phyloP scores from a whole-genome alignment of 768 basidiomycete genomes.

The Boletales sp. region DNA sequence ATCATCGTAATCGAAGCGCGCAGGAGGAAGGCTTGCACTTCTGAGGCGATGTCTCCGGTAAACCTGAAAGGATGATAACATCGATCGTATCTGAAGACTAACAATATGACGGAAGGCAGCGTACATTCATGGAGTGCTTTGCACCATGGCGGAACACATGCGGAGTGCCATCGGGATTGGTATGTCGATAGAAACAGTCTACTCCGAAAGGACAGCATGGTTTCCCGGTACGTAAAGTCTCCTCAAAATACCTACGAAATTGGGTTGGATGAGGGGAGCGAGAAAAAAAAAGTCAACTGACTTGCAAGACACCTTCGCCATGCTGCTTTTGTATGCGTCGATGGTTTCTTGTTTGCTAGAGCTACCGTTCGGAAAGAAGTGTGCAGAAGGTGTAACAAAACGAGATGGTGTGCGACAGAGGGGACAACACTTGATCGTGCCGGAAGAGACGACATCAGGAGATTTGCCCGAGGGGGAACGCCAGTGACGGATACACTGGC shows the following conservation, averaged over 20 bases:
- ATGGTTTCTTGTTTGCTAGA: conserved; percentile 49
- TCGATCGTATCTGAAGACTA: conserved; percentile 14
- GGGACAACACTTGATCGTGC: conserved; percentile 72
- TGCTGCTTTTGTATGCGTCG: conserved; percentile 66
- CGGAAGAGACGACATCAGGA: conserved; percentile 48
- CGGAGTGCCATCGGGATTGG: conserved; percentile 61
- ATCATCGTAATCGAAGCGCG: conserved; percentile 28
- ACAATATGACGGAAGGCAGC: conserved; percentile 30
- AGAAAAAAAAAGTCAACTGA: conserved; percentile 27
- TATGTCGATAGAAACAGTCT: conserved; percentile 80
- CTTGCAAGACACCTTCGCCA: conserved; percentile 68
- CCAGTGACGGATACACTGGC: conserved; percentile 78
- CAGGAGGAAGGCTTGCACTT: conserved; percentile 20
- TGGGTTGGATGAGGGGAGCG: background rate
- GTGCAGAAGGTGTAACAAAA: conserved; percentile 72
- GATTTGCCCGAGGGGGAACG: conserved; percentile 56
- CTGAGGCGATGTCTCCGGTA: conserved; percentile 24
- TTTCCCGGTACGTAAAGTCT: conserved; percentile 40
- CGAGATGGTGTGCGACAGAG: conserved; percentile 66
- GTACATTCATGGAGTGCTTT: conserved; percentile 51
- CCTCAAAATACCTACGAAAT: conserved; percentile 54
- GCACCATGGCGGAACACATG: conserved; percentile 54
- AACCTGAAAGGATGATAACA: conserved; percentile 11
- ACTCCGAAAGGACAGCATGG: conserved; percentile 75
- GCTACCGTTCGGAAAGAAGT: conserved; percentile 54